Evolutionary conservation across 257 asterid genomes (phyloP).

Genomic region (Nicotiana sylvestris): DNA sequence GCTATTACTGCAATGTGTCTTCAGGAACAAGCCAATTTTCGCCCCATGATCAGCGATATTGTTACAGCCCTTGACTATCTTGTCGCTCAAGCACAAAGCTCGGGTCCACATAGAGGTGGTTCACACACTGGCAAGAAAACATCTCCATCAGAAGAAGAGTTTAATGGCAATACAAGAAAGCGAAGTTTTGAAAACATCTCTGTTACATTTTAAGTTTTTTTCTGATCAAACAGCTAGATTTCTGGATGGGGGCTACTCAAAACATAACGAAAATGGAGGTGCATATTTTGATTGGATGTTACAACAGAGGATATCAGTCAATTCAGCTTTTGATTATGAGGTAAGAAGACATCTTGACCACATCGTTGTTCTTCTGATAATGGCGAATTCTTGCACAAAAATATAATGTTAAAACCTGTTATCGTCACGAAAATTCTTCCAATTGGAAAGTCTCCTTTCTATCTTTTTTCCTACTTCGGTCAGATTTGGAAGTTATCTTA

Average conservation of each 20-base stretch:
- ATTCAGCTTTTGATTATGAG: conserved; percentile 6
- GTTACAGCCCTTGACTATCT: conserved; percentile 78
- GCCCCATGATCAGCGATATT: conserved; percentile 65
- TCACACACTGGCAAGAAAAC: conserved; percentile 30
- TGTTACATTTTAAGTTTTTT: background rate
- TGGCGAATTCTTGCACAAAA: background rate
- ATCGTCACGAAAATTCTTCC: background rate
- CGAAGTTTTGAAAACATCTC: background rate
- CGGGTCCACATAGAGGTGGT: conserved; percentile 25
- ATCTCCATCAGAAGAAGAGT: conserved; percentile 35
- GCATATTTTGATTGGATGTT: background rate
- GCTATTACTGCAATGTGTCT: conserved; percentile 89
- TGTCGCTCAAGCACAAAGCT: conserved; percentile 43
- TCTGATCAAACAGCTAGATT: background rate
- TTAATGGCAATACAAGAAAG: conserved; percentile 21
- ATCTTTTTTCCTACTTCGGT: no score
- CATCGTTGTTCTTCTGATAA: background rate
- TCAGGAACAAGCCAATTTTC: conserved; percentile 70
- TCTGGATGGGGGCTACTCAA: background rate
- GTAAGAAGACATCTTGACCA: background rate
- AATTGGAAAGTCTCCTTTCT: background rate
- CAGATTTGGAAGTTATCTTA: no score
- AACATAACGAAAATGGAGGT: background rate
- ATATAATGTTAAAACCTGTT: background rate
- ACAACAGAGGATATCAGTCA: background rate